A percentile compares a stretch with the other conserved stretches of the same genome.
Conservation (phyloP, 148 eudicot species). For the Drosera capensis region DNA sequence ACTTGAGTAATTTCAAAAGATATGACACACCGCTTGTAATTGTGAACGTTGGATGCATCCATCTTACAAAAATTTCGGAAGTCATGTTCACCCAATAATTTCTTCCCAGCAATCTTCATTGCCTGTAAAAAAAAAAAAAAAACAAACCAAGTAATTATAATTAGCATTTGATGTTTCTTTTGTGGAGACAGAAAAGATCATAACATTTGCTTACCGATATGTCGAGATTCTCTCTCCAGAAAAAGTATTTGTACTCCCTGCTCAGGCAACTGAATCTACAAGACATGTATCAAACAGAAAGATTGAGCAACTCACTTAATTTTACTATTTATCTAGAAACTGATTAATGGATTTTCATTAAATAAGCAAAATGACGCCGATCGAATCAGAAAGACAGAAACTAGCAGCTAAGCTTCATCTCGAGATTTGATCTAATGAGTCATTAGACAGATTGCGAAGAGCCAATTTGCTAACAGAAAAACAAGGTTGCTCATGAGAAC, state of each 20-base stretch:
- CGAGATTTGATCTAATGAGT: no score
- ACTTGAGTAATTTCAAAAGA: constrained; percentile 40
- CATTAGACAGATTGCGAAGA: no score
- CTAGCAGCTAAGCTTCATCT: no score
- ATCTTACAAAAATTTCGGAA: constrained; percentile 96
- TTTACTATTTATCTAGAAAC: no score
- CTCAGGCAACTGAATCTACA: constrained; percentile 81
- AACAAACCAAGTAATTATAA: not conserved
- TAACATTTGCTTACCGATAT: constrained; percentile 25
- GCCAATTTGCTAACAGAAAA: no score
- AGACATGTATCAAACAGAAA: not conserved
- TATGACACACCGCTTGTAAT: constrained; percentile 45
- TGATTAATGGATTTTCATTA: no score
- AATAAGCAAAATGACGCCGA: no score
- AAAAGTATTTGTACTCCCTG: constrained; percentile 82
- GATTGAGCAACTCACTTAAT: no score
- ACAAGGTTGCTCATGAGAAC: no score
- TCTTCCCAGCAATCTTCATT: constrained; percentile 75
- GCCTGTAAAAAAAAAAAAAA: constrained; percentile 29
- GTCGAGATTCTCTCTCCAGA: constrained; percentile 70
- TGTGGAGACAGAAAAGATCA: not conserved
- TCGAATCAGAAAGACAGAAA: no score
- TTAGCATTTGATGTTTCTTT: no score
- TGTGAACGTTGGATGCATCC: constrained; percentile 90
- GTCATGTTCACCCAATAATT: constrained; percentile 84